phyloP scores from a whole-genome alignment of 352 stramenopile species.

The Halophytophthora batemanensis region DNA sequence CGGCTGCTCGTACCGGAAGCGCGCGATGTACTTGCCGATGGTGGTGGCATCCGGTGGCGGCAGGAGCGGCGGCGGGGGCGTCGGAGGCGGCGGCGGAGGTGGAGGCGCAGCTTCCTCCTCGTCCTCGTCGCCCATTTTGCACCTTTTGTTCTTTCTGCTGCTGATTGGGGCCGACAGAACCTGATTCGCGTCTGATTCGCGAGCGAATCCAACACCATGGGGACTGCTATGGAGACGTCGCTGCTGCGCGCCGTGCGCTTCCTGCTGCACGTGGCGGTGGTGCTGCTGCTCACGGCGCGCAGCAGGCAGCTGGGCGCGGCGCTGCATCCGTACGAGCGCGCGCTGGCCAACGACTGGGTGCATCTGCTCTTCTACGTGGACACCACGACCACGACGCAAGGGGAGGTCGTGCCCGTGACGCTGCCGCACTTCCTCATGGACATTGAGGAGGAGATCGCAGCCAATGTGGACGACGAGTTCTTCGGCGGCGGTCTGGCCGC shows the following conservation, averaged over 20 bases:
- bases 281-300: slow-evolving; percentile 42
- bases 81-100: slow-evolving; percentile 10
- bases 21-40: slow-evolving; percentile 69
- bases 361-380: slow-evolving; percentile 75
- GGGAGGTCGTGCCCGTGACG: slow-evolving; percentile 25
- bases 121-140: not conserved
- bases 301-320: slow-evolving; percentile 40
- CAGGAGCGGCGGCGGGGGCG: slow-evolving; percentile 6
- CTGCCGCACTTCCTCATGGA: slow-evolving; percentile 70
- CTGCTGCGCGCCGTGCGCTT: slow-evolving; percentile 30
- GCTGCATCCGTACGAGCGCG: slow-evolving; percentile 58
- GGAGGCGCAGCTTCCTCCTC: not conserved
- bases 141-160: too few species aligned
- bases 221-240: not conserved
- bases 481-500: slow-evolving; percentile 49
- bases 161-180: too few species aligned
- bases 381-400: slow-evolving; percentile 15
- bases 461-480: slow-evolving; percentile 62
- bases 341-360: slow-evolving; percentile 66
- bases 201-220: too few species aligned
- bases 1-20: slow-evolving; percentile 57
- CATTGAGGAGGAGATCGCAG: slow-evolving; percentile 59
- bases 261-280: slow-evolving; percentile 34
- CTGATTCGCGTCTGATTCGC: too few species aligned
- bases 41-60: slow-evolving; percentile 33